Evolutionary conservation across 306 rosid genomes (phyloP).

Genomic region (Citrullus amarus): DNA sequence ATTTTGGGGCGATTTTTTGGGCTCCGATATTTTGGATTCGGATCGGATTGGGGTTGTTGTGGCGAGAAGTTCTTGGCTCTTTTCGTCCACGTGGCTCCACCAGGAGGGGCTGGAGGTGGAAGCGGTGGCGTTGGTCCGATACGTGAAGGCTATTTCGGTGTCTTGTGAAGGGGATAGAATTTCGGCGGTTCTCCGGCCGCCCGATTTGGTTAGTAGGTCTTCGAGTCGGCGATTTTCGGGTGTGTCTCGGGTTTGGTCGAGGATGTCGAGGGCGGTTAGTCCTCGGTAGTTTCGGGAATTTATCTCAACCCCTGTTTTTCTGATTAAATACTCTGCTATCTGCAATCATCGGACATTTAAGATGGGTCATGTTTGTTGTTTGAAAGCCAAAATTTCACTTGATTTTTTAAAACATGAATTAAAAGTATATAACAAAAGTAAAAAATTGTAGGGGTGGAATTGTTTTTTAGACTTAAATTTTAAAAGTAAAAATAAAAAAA

Average conservation of each 20-base stretch:
- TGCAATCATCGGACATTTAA: neutral
- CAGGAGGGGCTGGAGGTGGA: neutral
- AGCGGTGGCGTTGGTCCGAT: neutral
- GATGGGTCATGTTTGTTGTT: no score
- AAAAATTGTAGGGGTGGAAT: no score
- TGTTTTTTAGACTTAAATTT: no score
- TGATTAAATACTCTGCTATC: constrained; percentile 64
- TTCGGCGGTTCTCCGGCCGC: neutral
- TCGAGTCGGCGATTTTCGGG: constrained; percentile 27
- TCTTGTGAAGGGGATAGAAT: constrained; percentile 10
- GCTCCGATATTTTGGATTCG: neutral
- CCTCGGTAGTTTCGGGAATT: constrained; percentile 47
- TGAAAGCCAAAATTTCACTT: no score
- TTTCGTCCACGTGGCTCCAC: constrained; percentile 12
- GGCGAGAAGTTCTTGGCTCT: constrained; percentile 3
- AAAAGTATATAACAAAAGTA: no score
- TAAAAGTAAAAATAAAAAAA: no score
- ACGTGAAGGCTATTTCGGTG: neutral
- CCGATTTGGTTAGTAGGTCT: constrained; percentile 18
- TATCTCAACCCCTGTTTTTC: constrained; percentile 34
- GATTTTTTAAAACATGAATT: no score
- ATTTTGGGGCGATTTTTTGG: neutral
- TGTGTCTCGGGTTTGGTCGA: constrained; percentile 30
- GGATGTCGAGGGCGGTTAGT: constrained; percentile 50
- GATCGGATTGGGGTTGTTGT: neutral